Evolutionary conservation across 2,329 filamentous ascomycete species (phyloP).

Genomic region (Verticillium nubilum): DNA sequence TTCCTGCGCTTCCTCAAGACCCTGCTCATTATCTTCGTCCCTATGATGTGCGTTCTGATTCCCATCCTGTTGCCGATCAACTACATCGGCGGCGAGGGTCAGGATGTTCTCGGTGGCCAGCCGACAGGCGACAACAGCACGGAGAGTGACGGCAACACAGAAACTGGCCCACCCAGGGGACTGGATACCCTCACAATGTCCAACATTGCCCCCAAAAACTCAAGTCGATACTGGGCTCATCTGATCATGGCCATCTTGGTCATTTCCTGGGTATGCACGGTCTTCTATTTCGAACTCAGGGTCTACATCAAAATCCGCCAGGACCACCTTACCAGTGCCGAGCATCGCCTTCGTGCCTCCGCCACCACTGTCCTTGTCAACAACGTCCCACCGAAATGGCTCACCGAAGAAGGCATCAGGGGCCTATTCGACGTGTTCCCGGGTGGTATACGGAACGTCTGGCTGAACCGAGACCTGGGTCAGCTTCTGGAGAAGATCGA

Average conservation of each 20-base stretch:
- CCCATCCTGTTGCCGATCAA: conserved; percentile 87
- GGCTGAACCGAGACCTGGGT: conserved; percentile 89
- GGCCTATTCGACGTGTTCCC: conserved; percentile 94
- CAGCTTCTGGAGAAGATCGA: conserved; percentile 80
- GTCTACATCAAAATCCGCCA: conserved; percentile 92
- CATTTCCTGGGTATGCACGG: conserved; percentile 77
- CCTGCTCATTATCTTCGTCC: conserved; percentile 86
- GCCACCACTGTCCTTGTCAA: conserved; percentile 93
- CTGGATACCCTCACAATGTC: conserved; percentile 83
- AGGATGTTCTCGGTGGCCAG: conserved; percentile 33
- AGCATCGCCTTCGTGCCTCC: conserved; percentile 88
- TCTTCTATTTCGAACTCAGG: conserved; percentile 80
- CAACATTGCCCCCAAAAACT: conserved; percentile 66
- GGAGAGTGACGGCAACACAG: neutral
- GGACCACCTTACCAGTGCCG: conserved; percentile 88
- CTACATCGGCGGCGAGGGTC: conserved; percentile 62
- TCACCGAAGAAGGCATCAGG: conserved; percentile 72
- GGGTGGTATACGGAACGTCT: conserved; percentile 90
- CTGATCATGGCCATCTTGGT: conserved; percentile 72
- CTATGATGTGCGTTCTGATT: conserved; percentile 70
- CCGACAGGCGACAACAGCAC: conserved; percentile 7
- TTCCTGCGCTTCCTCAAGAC: conserved; percentile 79
- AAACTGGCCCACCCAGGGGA: conserved; percentile 38
- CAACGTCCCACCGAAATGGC: conserved; percentile 86
- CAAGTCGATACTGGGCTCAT: conserved; percentile 76